Evolutionary conservation across 768 basidiomycete species (phyloP), one percentile per base, ranked within the genome.

Genomic region (Psilocybe cyanescens): DNA sequence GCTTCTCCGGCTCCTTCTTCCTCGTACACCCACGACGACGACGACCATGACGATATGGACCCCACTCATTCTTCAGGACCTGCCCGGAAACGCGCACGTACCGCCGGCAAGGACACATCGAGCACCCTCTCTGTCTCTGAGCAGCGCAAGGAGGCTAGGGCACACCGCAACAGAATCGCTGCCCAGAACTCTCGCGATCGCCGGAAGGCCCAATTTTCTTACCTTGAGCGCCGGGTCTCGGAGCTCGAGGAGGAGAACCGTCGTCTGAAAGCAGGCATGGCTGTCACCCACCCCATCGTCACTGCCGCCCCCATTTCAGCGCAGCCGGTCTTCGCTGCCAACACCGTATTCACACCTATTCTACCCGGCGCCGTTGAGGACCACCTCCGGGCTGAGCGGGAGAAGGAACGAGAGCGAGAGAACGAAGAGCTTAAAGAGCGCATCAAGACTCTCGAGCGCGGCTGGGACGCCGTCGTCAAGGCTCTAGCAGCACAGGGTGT

Each of bases 111-210:
- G 35, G 66, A 64, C 46, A 16, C 49, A 54, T 24, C 29, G 55
- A 6, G 12, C 57, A 17, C 60, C 4, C 51, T 83, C 8, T 50
- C 81, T 28, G 79, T 85, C 5, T 78, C 89, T 0, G 92, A 94
- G 63, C 91, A 94, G 69, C 90, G 91, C 74, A 91, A 86, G 68
- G 93, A 94, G 72, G 92, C 91, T 51, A 83, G 95, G 65, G 94
- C 92, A 14, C 92, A 95, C 76, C 88, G 95, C 59, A 97, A 97
- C 76, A 86, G 94, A 54, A 93, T 96, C 73, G 95, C 95, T 1
- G 94, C 94, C 4, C 95, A 97, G 80, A 91, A 95, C 78, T 93
- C 91, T 9, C 88, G 95, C 48, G 95, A 97, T 78, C 85, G 91
- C 67, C 85, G 94, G 59, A 97, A 97, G 75, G 89, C 88, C 14